Evolutionary conservation across 805 yeast genomes (phyloP), one percentile per base, ranked within the genome.

Genomic region (Wickerhamiella dianesei): DNA sequence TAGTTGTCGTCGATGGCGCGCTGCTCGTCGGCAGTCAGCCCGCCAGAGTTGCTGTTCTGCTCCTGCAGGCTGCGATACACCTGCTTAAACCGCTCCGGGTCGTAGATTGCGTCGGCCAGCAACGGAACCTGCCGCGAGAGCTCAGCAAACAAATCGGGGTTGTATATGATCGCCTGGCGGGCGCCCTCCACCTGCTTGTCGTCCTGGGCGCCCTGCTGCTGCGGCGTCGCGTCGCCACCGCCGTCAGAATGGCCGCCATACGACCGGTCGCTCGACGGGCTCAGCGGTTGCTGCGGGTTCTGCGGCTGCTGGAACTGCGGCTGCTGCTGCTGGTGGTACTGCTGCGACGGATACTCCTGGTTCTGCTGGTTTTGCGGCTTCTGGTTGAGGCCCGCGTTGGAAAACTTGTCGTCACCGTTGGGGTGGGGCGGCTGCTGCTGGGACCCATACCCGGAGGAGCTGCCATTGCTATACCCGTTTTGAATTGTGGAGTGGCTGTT

Each of bases 1-100:
- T 82, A 68, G 59, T 86, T 85, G 51, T 85, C 94, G 50, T 85
- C 84, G 43, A 89, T 79, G 5, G 41, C 41, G 5, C 41, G 6
- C 37, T 79, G 83, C 55, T 76, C 76, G 55, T 84, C 53, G 13
- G 52, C 50, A 35, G 64, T 62, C 12, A 21, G 22, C 9, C 32
- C 32, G 21, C 41, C 25, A 6, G n/a, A 14, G 18, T 35, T 36
- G 42, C 43, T 37, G 51, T 79, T 63, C 56, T 81, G 84, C 50
- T 59, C 63, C 40, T 63, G 62, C 3, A 72, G 63, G 41, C 64
- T 63, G n/a, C 69, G 69, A 50, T 64, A 63, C 35, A 55, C 56
- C 36, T 68, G 64, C 39, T 67, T 68, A 57, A 82, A 82, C 43
- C 59, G 59, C 3, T 52, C 65, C 0, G 77, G 72, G 52, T 80